These are phyloP conservation scores for Solanum chmielewskii DNA, from an alignment of 257 asterid species.

Conservation along the genomic window DNA sequence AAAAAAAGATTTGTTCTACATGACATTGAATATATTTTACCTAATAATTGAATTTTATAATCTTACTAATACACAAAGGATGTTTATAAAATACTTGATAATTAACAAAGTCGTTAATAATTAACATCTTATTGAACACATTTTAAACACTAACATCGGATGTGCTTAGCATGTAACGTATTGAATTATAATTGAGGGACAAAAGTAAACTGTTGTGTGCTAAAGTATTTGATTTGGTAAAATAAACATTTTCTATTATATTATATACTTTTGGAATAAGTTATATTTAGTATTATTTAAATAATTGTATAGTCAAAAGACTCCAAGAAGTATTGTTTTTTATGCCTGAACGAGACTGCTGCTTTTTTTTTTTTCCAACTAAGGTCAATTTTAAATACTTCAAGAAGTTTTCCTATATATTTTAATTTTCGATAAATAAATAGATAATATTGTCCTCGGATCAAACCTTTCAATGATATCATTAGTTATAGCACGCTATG, in stretches of 20 bases:
- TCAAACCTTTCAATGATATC: not conserved
- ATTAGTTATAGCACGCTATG: not conserved
- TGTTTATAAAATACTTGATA: not conserved
- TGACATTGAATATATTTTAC: not conserved
- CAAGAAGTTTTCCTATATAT: not conserved
- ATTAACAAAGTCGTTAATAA: not conserved
- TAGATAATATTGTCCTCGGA: not conserved
- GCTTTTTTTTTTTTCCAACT: too few species aligned
- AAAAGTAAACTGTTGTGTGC: not conserved
- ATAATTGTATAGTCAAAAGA: not conserved
- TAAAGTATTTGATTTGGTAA: not conserved
- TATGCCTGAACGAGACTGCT: too few species aligned
- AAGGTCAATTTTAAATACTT: too few species aligned
- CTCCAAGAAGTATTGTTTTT: not conserved
- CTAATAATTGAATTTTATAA: not conserved
- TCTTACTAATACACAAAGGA: not conserved
- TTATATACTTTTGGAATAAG: not conserved
- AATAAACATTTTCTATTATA: not conserved
- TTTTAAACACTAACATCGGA: not conserved
- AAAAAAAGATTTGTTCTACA: not conserved
- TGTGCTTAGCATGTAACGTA: not conserved
- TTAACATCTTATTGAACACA: not conserved
- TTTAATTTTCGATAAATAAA: not conserved
- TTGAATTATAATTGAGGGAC: not conserved
- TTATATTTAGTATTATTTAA: too few species aligned